Evolutionary conservation across 306 rosid genomes (phyloP).

Genomic region (Trifolium dubium): DNA sequence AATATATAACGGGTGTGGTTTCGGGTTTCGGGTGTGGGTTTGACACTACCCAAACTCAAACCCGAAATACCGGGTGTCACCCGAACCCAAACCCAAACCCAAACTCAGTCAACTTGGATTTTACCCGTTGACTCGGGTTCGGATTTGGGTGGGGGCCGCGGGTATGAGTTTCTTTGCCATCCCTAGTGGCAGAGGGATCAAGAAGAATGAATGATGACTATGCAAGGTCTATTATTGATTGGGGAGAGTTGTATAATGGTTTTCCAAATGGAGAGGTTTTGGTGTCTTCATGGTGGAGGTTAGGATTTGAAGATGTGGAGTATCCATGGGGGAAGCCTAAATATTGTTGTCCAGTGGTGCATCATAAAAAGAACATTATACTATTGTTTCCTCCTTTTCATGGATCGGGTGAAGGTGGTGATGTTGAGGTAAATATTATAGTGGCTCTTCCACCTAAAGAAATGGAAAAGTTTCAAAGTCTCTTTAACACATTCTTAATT

Average conservation of each 20-base stretch:
- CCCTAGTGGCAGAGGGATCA: slow-evolving; percentile 65
- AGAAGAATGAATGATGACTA: slow-evolving; percentile 66
- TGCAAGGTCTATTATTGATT: slow-evolving; percentile 65
- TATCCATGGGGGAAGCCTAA: slow-evolving; percentile 87
- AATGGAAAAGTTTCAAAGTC: slow-evolving; percentile 54
- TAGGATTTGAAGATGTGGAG: slow-evolving; percentile 74
- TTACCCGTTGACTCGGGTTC: too few species aligned
- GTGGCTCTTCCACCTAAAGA: slow-evolving; percentile 67
- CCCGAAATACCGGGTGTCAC: too few species aligned
- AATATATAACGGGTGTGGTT: too few species aligned
- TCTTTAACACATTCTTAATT: slow-evolving; percentile 46
- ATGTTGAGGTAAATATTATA: slow-evolving; percentile 53
- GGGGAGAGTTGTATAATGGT: slow-evolving; percentile 72
- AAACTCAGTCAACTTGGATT: too few species aligned
- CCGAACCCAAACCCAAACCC: too few species aligned
- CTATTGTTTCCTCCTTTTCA: slow-evolving; percentile 60
- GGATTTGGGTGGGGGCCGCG: too few species aligned
- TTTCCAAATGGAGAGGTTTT: slow-evolving; percentile 73
- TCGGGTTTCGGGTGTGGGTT: too few species aligned
- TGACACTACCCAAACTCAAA: too few species aligned
- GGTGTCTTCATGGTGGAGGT: slow-evolving; percentile 84
- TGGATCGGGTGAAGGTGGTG: slow-evolving; percentile 18
- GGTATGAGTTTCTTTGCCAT: too few species aligned
- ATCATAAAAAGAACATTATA: slow-evolving; percentile 65
- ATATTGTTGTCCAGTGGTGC: slow-evolving; percentile 71